A percentile compares a stretch with the other conserved stretches of the same genome.
Evolutionary conservation across 345 rosid genomes (phyloP).

Genomic region (Theobroma cacao): DNA sequence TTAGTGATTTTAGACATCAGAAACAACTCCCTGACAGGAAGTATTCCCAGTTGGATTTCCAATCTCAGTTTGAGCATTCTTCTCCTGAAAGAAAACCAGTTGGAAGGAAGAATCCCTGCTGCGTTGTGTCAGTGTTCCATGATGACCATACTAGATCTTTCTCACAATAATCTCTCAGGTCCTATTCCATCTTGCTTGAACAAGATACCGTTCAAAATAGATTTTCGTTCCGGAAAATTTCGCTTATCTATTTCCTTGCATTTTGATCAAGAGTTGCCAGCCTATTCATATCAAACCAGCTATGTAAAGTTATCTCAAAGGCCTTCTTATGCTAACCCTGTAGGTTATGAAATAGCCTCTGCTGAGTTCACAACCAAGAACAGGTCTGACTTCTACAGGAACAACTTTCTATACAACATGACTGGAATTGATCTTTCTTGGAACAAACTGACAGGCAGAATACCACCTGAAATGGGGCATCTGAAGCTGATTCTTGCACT

Average conservation of each 20-base stretch:
- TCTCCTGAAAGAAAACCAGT: conserved; percentile 13
- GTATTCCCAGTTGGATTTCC: not conserved
- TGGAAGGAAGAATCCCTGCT: conserved; percentile 18
- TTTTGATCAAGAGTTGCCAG: not conserved
- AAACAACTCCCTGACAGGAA: conserved; percentile 8
- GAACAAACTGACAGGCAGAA: conserved; percentile 18
- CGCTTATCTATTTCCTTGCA: not conserved
- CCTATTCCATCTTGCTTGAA: not conserved
- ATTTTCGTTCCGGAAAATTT: not conserved
- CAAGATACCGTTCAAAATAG: not conserved
- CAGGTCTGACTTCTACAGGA: conserved; percentile 5
- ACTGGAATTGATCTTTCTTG: conserved; percentile 27
- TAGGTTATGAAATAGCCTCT: not conserved
- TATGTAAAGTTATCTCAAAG: not conserved
- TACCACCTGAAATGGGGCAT: conserved; percentile 15
- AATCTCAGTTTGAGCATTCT: conserved; percentile 7
- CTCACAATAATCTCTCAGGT: not conserved
- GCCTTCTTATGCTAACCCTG: not conserved
- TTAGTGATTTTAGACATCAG: conserved; percentile 14
- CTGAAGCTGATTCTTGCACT: not conserved
- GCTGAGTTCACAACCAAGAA: conserved; percentile 23
- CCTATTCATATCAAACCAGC: not conserved
- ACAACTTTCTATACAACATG: not conserved
- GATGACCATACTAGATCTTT: conserved; percentile 14
- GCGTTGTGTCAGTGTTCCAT: conserved; percentile 4